phyloP scores from a whole-genome alignment of 768 basidiomycete genomes.

The Mycena filopes region DNA sequence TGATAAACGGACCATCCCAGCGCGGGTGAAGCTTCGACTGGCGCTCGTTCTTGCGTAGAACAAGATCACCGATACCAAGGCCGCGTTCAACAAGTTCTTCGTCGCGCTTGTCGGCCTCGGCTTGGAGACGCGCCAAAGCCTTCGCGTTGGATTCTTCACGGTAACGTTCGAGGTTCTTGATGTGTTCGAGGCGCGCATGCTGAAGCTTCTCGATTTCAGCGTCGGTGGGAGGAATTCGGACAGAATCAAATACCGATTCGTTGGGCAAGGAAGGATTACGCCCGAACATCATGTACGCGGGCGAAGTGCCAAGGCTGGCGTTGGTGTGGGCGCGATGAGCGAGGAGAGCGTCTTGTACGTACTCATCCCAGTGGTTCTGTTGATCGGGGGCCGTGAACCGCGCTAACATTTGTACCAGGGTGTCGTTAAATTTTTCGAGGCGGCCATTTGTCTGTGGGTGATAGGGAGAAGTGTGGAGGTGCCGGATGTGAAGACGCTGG shows the following conservation, averaged over 20 bases:
- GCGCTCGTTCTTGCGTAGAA: slow-evolving; percentile 27
- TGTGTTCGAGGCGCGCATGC: slow-evolving; percentile 28
- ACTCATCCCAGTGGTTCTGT: slow-evolving; percentile 31
- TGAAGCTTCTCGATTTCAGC: slow-evolving; percentile 33
- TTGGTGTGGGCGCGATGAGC: slow-evolving; percentile 33
- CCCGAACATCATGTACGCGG: slow-evolving; percentile 32
- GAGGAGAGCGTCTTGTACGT: slow-evolving; percentile 34
- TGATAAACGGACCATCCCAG: slow-evolving; percentile 37
- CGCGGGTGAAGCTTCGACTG: slow-evolving; percentile 35
- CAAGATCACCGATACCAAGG: slow-evolving; percentile 34
- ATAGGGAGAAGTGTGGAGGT: slow-evolving; percentile 31
- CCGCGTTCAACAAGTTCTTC: slow-evolving; percentile 28
- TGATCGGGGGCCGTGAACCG: slow-evolving; percentile 22
- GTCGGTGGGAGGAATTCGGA: slow-evolving; percentile 33
- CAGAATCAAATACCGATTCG: slow-evolving; percentile 25
- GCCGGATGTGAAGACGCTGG: slow-evolving; percentile 25
- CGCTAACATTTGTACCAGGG: slow-evolving; percentile 30
- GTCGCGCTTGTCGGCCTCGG: slow-evolving; percentile 29
- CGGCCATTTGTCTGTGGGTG: slow-evolving; percentile 8
- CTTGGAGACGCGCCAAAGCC: slow-evolving; percentile 28
- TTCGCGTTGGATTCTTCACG: slow-evolving; percentile 31
- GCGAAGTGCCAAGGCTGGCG: slow-evolving; percentile 22
- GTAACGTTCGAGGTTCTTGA: slow-evolving; percentile 32
- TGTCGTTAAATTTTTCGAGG: slow-evolving; percentile 10
- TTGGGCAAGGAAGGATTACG: slow-evolving; percentile 29